phyloP scores from a whole-genome alignment of 257 asterid species.

The Agastache rugosa region DNA sequence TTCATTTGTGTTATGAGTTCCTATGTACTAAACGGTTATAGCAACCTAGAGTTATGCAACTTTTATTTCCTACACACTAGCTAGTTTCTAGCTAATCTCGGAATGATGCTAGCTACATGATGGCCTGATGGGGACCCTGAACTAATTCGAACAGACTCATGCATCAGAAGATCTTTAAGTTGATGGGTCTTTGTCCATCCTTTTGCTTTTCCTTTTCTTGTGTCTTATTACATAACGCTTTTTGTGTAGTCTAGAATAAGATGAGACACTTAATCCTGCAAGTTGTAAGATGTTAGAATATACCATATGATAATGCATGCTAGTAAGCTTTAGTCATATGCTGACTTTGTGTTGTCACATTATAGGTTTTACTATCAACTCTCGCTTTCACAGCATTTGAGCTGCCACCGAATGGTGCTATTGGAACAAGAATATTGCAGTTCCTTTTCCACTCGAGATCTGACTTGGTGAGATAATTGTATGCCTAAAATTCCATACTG shows the following conservation, averaged over 20 bases:
- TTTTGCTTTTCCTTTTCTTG: background rate
- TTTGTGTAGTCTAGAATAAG: background rate
- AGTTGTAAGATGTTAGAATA: slow-evolving; percentile 19
- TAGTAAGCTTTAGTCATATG: slow-evolving; percentile 25
- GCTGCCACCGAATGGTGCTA: slow-evolving; percentile 94
- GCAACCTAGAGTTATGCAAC: background rate
- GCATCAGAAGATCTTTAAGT: background rate
- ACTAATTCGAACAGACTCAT: background rate
- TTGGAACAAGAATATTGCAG: slow-evolving; percentile 88
- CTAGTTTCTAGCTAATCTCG: background rate
- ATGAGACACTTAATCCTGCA: background rate
- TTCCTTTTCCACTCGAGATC: slow-evolving; percentile 95
- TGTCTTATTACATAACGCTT: slow-evolving; percentile 11
- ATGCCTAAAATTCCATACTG: slow-evolving; percentile 1
- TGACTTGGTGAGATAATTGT: slow-evolving; percentile 75
- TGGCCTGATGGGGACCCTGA: background rate
- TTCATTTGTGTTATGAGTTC: background rate
- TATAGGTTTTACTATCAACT: slow-evolving; percentile 88
- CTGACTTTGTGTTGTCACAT: slow-evolving; percentile 36
- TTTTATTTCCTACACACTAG: background rate
- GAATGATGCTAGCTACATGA: background rate
- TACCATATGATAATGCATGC: slow-evolving; percentile 17
- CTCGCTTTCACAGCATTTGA: slow-evolving; percentile 98
- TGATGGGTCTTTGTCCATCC: slow-evolving; percentile 7
- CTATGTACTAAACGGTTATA: background rate